These are phyloP conservation scores for Bryoerythrophyllum caledonicum DNA, from an alignment of 225 moss, liverwort and hornwort species.

Conservation along the genomic window DNA sequence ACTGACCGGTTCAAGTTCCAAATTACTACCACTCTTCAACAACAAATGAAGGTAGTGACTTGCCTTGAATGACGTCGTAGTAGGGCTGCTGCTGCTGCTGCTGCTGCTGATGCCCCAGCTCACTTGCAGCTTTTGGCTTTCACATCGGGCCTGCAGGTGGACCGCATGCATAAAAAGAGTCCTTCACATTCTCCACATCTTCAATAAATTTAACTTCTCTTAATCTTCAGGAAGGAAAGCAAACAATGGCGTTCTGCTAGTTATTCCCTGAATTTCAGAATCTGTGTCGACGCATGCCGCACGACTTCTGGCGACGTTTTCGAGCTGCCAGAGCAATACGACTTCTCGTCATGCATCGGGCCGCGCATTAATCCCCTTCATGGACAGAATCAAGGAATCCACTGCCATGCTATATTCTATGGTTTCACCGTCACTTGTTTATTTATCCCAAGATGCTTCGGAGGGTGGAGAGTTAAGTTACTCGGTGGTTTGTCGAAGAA, in stretches of 20 bases:
- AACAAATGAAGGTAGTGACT: neutral
- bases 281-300: neutral
- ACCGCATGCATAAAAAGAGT: neutral
- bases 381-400: neutral
- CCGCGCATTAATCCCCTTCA: neutral
- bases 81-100: neutral
- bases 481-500: conserved; percentile 4
- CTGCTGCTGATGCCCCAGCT: neutral
- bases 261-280: neutral
- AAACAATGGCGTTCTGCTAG: neutral
- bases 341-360: neutral
- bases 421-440: neutral
- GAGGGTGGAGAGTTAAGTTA: neutral
- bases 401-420: neutral
- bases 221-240: neutral
- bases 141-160: neutral
- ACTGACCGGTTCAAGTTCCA: neutral
- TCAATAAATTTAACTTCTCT: neutral
- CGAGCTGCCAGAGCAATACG: neutral
- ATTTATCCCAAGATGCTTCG: neutral
- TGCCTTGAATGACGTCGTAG: neutral
- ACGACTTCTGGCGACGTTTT: neutral
- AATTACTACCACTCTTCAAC: neutral
- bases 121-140: neutral
- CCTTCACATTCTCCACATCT: neutral